A percentile compares a stretch with the other conserved stretches of the same genome.
Evolutionary conservation across 306 rosid genomes (phyloP).

Genomic region (Dalbergia cochinchinensis): DNA sequence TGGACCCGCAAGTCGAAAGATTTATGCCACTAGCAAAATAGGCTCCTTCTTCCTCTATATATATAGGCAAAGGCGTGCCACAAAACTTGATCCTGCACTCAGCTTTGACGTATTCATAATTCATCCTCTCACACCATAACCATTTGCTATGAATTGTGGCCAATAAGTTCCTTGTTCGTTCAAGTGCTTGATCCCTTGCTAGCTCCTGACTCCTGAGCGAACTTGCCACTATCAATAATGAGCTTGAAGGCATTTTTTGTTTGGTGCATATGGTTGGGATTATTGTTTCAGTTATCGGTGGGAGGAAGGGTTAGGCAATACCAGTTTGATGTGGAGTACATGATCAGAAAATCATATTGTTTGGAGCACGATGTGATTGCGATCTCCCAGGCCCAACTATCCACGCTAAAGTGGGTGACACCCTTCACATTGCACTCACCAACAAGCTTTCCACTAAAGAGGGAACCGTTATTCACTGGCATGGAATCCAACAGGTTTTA

Average conservation of each 20-base stretch:
- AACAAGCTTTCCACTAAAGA: constrained; percentile 85
- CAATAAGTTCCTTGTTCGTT: neutral
- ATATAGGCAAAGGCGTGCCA: constrained; percentile 9
- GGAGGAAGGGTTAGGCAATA: constrained; percentile 54
- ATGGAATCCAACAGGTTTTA: constrained; percentile 80
- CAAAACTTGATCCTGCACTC: neutral
- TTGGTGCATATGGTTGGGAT: constrained; percentile 44
- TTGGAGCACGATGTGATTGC: constrained; percentile 72
- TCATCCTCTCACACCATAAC: neutral
- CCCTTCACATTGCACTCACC: constrained; percentile 63
- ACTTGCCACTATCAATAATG: constrained; percentile 6
- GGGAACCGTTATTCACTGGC: constrained; percentile 95
- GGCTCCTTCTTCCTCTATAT: too few species aligned
- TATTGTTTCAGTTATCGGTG: neutral
- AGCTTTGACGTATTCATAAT: neutral
- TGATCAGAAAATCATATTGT: constrained; percentile 62
- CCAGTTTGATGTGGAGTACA: constrained; percentile 70
- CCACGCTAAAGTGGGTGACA: constrained; percentile 70
- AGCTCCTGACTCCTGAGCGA: neutral
- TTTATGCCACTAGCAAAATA: too few species aligned
- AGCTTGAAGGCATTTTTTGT: constrained; percentile 17
- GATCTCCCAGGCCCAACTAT: constrained; percentile 89
- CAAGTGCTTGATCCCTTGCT: neutral
- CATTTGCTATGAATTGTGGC: neutral
- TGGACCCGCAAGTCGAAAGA: too few species aligned